These are phyloP conservation scores for Malassezia globosa DNA, from an alignment of 1,284 basidiomycete genomes.

Conservation along the genomic window DNA sequence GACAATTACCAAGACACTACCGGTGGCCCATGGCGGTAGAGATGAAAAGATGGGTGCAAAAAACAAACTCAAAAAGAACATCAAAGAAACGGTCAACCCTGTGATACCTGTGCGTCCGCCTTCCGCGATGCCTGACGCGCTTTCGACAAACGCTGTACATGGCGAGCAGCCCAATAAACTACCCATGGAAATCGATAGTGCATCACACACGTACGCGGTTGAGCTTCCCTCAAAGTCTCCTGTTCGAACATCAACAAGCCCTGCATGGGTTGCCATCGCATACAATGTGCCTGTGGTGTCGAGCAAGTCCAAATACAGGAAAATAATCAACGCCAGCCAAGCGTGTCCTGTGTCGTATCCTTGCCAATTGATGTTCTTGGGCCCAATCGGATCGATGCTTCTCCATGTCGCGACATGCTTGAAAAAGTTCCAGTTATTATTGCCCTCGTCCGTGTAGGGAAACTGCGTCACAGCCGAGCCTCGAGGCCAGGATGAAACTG, in stretches of 20 bases:
- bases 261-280: constrained; percentile 85
- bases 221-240: constrained; percentile 78
- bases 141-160: constrained; percentile 76
- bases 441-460: constrained; percentile 60
- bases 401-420: constrained; percentile 68
- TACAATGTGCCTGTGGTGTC: constrained; percentile 62
- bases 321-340: constrained; percentile 70
- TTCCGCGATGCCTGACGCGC: constrained; percentile 55
- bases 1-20: constrained; percentile 72
- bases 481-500: constrained; percentile 77
- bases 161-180: constrained; percentile 74
- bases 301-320: constrained; percentile 67
- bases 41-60: constrained; percentile 80
- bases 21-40: constrained; percentile 77
- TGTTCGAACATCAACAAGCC: constrained; percentile 69
- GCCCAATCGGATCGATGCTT: constrained; percentile 47
- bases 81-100: constrained; percentile 61
- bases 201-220: constrained; percentile 60
- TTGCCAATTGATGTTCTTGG: constrained; percentile 54
- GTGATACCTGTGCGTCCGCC: constrained; percentile 80
- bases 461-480: constrained; percentile 69
- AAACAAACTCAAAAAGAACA: constrained; percentile 76
- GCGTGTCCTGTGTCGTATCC: constrained; percentile 58
- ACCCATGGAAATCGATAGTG: constrained; percentile 68
- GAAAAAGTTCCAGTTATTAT: constrained; percentile 71